A percentile compares a stretch with the other conserved stretches of the same genome.
phyloP scores from a whole-genome alignment of 352 stramenopile genomes.

The Globisporangium rhizosaccharum region DNA sequence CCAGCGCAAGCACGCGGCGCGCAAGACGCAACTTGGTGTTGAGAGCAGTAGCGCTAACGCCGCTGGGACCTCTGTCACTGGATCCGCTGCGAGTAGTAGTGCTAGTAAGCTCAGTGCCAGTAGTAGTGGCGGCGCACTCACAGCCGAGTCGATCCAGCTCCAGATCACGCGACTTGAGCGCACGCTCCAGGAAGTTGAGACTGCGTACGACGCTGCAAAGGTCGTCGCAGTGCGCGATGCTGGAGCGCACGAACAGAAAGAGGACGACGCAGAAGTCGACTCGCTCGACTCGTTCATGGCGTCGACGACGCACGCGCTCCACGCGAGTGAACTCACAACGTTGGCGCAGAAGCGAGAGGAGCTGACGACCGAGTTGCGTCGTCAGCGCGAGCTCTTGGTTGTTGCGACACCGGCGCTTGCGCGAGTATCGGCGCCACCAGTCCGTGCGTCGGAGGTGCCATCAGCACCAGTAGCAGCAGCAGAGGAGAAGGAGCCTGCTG shows the following conservation, averaged over 20 bases:
- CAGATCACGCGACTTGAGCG: conserved; percentile 37
- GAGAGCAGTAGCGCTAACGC: not conserved
- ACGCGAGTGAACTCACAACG: conserved; percentile 24
- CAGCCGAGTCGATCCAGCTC: conserved; percentile 42
- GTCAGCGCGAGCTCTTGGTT: conserved; percentile 39
- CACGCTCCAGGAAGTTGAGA: conserved; percentile 26
- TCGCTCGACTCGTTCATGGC: conserved; percentile 69
- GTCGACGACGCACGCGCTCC: conserved; percentile 41
- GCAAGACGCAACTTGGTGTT: conserved; percentile 22
- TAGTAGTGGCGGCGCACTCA: conserved; percentile 28
- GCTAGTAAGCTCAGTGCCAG: not conserved
- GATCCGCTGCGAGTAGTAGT: not conserved
- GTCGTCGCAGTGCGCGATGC: not conserved
- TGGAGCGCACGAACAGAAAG: conserved; percentile 13
- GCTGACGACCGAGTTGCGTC: conserved; percentile 34
- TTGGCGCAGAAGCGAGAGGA: conserved; percentile 20
- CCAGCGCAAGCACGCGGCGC: conserved; percentile 34
- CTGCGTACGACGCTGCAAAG: conserved; percentile 15
- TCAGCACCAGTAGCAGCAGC: not conserved
- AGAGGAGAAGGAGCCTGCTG: not conserved
- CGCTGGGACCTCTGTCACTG: not conserved
- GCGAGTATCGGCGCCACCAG: not conserved
- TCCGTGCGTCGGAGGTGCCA: not conserved
- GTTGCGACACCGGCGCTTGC: conserved; percentile 53
- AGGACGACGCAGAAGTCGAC: conserved; percentile 29